These are phyloP conservation scores for Boletellus emodensis DNA, from an alignment of 768 basidiomycete species.

Conservation along the genomic window DNA sequence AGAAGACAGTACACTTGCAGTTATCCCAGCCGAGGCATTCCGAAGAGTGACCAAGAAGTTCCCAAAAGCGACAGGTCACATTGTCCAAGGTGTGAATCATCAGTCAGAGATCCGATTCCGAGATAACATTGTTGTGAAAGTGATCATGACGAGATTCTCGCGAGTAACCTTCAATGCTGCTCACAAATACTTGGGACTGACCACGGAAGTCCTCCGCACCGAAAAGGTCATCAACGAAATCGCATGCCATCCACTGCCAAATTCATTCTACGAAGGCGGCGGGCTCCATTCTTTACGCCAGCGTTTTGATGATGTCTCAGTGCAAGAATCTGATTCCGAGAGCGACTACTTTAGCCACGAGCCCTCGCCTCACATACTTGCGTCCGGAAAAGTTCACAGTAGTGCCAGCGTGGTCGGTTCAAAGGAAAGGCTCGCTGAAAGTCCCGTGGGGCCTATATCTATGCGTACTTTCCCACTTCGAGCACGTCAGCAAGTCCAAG, in stretches of 20 bases:
- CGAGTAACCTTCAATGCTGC: conserved; percentile 97
- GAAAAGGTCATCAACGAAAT: conserved; percentile 97
- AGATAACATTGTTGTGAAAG: conserved; percentile 35
- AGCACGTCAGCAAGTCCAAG: conserved; percentile 57
- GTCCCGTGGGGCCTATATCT: conserved; percentile 13
- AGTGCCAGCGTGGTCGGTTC: conserved; percentile 14
- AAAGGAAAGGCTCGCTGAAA: conserved; percentile 25
- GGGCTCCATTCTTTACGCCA: conserved; percentile 87
- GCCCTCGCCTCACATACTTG: conserved; percentile 15
- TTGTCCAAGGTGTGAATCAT: conserved; percentile 71
- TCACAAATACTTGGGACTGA: conserved; percentile 93
- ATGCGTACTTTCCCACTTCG: conserved; percentile 25
- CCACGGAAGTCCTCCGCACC: conserved; percentile 90
- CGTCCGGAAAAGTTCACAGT: conserved; percentile 19
- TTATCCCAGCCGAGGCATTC: conserved; percentile 98
- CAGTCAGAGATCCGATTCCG: conserved; percentile 3
- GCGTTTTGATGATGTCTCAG: conserved; percentile 68
- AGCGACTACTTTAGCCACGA: conserved; percentile 52
- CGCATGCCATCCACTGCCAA: conserved; percentile 90
- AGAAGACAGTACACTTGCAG: conserved; percentile 94
- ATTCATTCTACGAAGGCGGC: conserved; percentile 87
- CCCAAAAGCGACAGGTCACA: conserved; percentile 95
- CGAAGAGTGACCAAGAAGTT: conserved; percentile 90
- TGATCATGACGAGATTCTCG: conserved; percentile 93
- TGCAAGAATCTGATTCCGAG: conserved; percentile 44